Evolutionary conservation across 2,329 filamentous ascomycete species (phyloP), one percentile per base, ranked within the genome.

Genomic region (Basipetospora chlamydospora): DNA sequence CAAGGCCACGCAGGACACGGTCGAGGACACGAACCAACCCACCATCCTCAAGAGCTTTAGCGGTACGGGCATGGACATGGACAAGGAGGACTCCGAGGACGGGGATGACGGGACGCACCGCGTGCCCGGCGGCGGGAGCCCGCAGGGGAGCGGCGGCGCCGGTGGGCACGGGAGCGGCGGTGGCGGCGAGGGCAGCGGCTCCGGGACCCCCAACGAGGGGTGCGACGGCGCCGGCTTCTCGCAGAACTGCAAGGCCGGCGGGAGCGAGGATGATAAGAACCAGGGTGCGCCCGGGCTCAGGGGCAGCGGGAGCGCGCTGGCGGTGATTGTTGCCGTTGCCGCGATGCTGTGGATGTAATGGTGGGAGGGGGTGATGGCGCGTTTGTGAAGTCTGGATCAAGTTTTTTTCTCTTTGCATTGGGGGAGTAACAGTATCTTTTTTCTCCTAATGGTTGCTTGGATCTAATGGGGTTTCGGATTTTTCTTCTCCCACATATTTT

Each of bases 1-100:
- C 16, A 56, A 58, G 1, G 82, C 69, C 39, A 79, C 80, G 40
- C 88, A 94, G 61, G 63, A 80, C 56, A 82, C 84, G 1, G 70
- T 96, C 40, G 60, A 76, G 36, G 77, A 92, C 50, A 77, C 79
- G 45, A 62, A 87, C 56, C 77, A 86, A 53, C 54, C 65, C 35
- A 90, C 86, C 34, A 62, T 85, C 10, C 68, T 98, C 21, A 78
- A 75, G 44, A 90, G 82, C 17, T 73, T 96, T 43, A 61, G 77
- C 37, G 87, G 76, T n/a, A 84, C 81, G 2, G 90, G 90, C 36
- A 67, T 78, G 28, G 69, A 96, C 52, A 83, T 79, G 70, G 55
- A 69, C 39, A 56, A 57, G 16, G 63, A 60, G 41, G 48, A n/a
- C n/a, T n/a, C 45, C 6, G 42, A 39, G 11, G 38, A 42, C 3